Percentiles rank a stretch among this genome's conserved stretches.
Evolutionary conservation across 2,329 filamentous ascomycete genomes (phyloP).

Genomic region (Colletotrichum cordylinicola): DNA sequence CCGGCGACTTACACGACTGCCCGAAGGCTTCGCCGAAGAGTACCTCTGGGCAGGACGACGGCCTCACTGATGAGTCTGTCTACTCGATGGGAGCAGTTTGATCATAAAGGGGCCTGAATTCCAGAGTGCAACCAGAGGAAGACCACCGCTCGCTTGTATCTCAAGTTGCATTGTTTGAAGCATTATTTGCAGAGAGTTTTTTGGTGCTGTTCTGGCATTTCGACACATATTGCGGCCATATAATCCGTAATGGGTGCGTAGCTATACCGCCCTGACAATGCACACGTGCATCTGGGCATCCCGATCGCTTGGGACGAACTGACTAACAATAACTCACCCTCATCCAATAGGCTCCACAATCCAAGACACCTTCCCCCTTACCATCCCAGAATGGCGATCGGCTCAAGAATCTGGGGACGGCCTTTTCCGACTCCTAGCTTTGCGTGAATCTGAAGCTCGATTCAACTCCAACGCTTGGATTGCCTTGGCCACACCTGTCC

Average conservation of each 20-base stretch:
- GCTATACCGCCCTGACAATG: neutral
- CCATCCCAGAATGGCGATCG: constrained; percentile 27
- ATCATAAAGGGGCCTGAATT: neutral
- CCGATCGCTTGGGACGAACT: neutral
- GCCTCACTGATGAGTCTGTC: neutral
- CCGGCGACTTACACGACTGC: constrained; percentile 16
- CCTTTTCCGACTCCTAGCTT: constrained; percentile 30
- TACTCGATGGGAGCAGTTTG: neutral
- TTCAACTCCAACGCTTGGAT: constrained; percentile 34
- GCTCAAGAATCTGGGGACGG: constrained; percentile 29
- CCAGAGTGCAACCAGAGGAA: neutral
- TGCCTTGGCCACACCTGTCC: constrained; percentile 30
- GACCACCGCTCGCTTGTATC: neutral
- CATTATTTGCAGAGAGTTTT: neutral
- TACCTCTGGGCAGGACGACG: neutral
- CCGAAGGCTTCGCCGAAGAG: constrained; percentile 16
- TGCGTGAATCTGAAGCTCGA: constrained; percentile 28
- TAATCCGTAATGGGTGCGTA: constrained; percentile 16
- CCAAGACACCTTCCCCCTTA: constrained; percentile 20
- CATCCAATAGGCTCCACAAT: constrained; percentile 1
- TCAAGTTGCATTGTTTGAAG: neutral
- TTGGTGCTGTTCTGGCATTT: neutral
- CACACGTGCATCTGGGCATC: neutral
- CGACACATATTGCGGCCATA: neutral
- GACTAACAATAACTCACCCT: neutral